Percentiles rank a stretch among this genome's conserved stretches.
Evolutionary conservation across 2,329 filamentous ascomycete genomes (phyloP).

Genomic region (Lachnellula willkommii): DNA sequence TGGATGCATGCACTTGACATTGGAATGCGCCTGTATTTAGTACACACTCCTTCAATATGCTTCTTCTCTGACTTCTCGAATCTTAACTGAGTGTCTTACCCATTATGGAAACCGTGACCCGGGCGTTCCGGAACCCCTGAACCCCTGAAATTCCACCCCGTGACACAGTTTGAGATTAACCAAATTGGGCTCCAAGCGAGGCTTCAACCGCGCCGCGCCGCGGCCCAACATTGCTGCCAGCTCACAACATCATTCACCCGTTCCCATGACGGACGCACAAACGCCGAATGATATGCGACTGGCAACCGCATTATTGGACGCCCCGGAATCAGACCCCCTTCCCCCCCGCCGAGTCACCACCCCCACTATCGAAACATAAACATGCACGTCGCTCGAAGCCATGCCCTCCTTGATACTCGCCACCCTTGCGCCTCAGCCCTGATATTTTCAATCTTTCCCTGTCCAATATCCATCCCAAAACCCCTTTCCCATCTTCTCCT

Average conservation of each 20-base stretch:
- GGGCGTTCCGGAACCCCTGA: background rate
- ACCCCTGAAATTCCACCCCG: background rate
- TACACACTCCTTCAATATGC: background rate
- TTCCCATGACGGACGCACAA: background rate
- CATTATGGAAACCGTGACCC: too few relatives aligned
- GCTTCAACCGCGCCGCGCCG: background rate
- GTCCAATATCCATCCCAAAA: background rate
- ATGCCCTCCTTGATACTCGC: background rate
- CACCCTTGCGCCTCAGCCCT: background rate
- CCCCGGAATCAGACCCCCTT: background rate
- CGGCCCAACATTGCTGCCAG: background rate
- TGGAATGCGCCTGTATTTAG: background rate
- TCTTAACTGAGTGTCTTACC: background rate
- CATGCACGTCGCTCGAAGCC: slow-evolving; percentile 10
- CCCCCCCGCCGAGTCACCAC: background rate
- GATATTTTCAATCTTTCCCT: background rate
- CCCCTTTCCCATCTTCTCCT: background rate
- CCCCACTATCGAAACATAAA: slow-evolving; percentile 7
- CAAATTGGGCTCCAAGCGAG: background rate
- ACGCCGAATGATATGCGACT: slow-evolving; percentile 1
- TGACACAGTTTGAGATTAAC: background rate
- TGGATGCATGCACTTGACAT: background rate
- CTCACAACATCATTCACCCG: background rate
- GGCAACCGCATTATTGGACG: background rate
- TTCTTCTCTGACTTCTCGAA: background rate